Evolutionary conservation across 495 filamentous ascomycete genomes (phyloP).

Genomic region (Neurospora sp.): DNA sequence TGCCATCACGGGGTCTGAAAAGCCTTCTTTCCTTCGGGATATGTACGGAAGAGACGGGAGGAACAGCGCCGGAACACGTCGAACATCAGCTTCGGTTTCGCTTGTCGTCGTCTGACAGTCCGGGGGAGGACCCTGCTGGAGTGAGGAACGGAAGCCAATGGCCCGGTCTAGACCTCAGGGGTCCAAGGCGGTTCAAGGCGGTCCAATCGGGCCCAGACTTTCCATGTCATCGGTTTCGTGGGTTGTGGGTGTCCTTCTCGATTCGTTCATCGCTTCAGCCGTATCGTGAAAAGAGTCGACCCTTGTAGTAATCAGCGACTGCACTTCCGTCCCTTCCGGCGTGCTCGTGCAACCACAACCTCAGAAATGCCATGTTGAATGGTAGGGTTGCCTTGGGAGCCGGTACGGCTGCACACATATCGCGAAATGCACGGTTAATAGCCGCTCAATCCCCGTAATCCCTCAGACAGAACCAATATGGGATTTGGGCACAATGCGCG

Average conservation of each 20-base stretch:
- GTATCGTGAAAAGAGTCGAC: not conserved
- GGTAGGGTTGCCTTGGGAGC: not conserved
- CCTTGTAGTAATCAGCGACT: not conserved
- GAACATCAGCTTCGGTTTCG: not conserved
- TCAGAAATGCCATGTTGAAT: not conserved
- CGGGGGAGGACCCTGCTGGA: not conserved
- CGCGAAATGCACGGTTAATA: not conserved
- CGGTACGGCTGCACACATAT: not conserved
- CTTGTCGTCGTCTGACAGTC: not conserved
- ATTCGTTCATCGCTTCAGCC: not conserved
- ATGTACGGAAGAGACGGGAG: not conserved
- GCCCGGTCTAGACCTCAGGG: not conserved
- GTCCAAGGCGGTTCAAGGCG: not conserved
- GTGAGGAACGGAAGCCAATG: not conserved
- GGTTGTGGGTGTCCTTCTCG: not conserved
- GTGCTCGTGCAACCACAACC: not conserved
- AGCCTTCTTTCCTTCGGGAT: not conserved
- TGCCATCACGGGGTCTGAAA: not conserved
- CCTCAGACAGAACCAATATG: not conserved
- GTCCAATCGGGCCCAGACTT: not conserved
- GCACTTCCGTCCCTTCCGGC: not conserved
- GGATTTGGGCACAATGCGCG: not conserved
- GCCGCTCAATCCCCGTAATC: not conserved
- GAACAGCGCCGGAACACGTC: not conserved
- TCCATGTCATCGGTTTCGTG: not conserved